A percentile compares a stretch with the other conserved stretches of the same genome.
These are phyloP conservation scores for Micractinium sp. DNA, from an alignment of 139 green algal species.

Conservation along the genomic window DNA sequence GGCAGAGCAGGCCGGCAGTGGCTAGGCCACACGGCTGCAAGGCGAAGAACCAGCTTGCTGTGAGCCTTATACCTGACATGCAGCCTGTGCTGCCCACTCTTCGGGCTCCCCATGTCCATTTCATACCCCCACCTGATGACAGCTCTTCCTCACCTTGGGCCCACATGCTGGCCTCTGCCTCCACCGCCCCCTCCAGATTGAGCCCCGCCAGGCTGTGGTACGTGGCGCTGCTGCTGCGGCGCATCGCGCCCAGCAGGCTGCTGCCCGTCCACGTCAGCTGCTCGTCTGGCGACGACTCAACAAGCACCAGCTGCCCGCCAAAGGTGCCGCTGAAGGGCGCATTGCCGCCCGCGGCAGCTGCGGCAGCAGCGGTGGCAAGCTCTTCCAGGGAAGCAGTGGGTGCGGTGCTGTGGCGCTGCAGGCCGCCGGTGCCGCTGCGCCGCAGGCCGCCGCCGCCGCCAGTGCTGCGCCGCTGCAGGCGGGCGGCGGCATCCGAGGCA, in stretches of 20 bases:
- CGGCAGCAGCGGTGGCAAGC: neutral
- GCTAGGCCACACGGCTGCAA: no score
- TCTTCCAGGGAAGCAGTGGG: neutral
- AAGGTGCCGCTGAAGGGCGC: neutral
- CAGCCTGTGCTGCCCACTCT: no score
- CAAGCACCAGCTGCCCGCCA: conserved; percentile 6
- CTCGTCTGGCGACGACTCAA: neutral
- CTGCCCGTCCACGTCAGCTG: neutral
- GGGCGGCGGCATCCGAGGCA: neutral
- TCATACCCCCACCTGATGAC: no score
- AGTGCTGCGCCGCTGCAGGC: neutral
- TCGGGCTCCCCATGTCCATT: no score
- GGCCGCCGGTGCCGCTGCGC: neutral
- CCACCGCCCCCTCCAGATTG: conserved; percentile 30
- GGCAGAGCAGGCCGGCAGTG: neutral
- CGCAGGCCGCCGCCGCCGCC: neutral
- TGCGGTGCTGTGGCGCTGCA: conserved; percentile 16
- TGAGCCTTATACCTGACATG: no score
- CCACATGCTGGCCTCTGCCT: neutral
- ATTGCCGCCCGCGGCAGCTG: neutral
- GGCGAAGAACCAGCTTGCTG: no score
- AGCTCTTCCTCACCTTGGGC: neutral
- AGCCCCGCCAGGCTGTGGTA: conserved; percentile 31
- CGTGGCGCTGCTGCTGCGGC: neutral
- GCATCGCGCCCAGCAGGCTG: neutral